Evolutionary conservation across 2,329 filamentous ascomycete genomes (phyloP).

Genomic region (Leptographium lundbergii): DNA sequence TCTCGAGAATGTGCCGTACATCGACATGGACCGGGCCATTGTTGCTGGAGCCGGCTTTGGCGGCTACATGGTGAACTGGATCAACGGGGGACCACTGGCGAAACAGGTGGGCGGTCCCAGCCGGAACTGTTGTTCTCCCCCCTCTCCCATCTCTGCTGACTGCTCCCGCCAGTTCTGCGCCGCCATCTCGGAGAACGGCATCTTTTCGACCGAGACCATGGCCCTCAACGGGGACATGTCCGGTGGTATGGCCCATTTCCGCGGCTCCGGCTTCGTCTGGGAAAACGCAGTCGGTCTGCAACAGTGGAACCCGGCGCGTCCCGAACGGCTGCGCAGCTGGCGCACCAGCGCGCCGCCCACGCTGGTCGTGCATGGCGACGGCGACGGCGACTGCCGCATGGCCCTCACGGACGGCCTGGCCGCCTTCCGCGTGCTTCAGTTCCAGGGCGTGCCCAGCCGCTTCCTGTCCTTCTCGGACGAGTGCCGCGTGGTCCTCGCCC

Average conservation of each 20-base stretch:
- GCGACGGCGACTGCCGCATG: conserved; percentile 51
- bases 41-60: conserved; percentile 41
- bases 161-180: conserved; percentile 33
- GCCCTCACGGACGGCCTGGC: conserved; percentile 42
- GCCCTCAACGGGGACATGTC: conserved; percentile 8
- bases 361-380: conserved; percentile 59
- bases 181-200: conserved; percentile 39
- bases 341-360: conserved; percentile 41
- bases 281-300: conserved; percentile 30
- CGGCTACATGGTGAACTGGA: conserved; percentile 50
- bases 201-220: conserved; percentile 21
- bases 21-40: conserved; percentile 40
- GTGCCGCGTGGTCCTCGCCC: conserved; percentile 56
- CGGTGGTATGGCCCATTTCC: conserved; percentile 22
- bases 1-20: conserved; percentile 36
- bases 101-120: conserved; percentile 22
- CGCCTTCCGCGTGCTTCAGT: conserved; percentile 61
- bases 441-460: conserved; percentile 51
- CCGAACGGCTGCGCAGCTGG: conserved; percentile 43
- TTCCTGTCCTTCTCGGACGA: conserved; percentile 65
- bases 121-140: not conserved
- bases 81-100: conserved; percentile 39
- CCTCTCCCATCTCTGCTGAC: conserved; percentile 5
- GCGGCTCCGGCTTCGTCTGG: conserved; percentile 31
- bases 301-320: conserved; percentile 36